These are phyloP conservation scores for Sophora flavescens DNA, from an alignment of 306 rosid species.

Conservation along the genomic window DNA sequence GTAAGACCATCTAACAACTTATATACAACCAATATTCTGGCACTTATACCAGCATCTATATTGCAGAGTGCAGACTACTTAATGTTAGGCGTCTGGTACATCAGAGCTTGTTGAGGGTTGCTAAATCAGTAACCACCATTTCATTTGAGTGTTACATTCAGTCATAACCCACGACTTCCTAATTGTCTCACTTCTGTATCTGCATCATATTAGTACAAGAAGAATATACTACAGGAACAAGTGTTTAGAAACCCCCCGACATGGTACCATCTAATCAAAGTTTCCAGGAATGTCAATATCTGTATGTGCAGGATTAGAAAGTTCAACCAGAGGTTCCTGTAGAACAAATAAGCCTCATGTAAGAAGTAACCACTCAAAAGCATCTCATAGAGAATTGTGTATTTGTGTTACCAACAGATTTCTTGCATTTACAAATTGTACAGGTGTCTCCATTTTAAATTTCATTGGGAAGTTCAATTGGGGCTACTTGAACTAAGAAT, in stretches of 20 bases:
- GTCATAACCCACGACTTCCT: constrained; percentile 43
- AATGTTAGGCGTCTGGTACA: constrained; percentile 39
- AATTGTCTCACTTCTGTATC: constrained; percentile 52
- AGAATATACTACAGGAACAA: constrained; percentile 40
- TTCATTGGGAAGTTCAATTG: constrained; percentile 34
- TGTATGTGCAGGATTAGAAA: constrained; percentile 81
- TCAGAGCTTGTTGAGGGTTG: constrained; percentile 42
- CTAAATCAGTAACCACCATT: constrained; percentile 38
- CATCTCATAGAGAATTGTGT: constrained; percentile 26
- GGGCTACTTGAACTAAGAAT: constrained; percentile 30
- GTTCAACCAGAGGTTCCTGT: constrained; percentile 86
- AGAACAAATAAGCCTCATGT: constrained; percentile 40
- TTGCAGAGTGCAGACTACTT: constrained; percentile 42
- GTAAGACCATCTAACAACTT: constrained; percentile 42
- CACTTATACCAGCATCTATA: constrained; percentile 37
- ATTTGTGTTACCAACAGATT: constrained; percentile 6
- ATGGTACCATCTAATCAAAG: constrained; percentile 81
- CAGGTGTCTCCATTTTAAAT: constrained; percentile 16
- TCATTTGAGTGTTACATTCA: constrained; percentile 34
- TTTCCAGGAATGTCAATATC: constrained; percentile 82
- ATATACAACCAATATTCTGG: constrained; percentile 49
- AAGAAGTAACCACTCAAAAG: constrained; percentile 39
- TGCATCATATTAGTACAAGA: constrained; percentile 48
- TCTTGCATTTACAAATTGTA: constrained; percentile 24
- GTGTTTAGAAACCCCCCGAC: constrained; percentile 38